These are phyloP conservation scores for Trichoderma parareesei DNA, from an alignment of 495 filamentous ascomycete species.

Conservation along the genomic window DNA sequence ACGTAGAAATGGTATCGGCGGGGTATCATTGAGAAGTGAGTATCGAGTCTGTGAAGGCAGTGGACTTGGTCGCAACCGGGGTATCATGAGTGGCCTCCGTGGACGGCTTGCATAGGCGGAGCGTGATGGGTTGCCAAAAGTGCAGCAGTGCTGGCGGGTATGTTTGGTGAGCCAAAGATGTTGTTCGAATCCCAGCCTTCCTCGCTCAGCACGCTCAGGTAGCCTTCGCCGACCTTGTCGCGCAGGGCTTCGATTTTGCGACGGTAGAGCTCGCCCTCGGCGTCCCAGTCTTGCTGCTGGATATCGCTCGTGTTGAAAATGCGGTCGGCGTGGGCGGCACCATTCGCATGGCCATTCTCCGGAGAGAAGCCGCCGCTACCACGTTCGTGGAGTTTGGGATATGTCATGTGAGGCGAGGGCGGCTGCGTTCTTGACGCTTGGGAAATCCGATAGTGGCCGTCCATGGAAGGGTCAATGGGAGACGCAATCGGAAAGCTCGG, in stretches of 20 bases:
- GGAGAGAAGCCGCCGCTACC: conserved; percentile 13
- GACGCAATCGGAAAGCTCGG: neutral
- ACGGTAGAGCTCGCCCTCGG: conserved; percentile 69
- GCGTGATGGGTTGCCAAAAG: conserved; percentile 36
- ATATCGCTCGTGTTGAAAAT: conserved; percentile 33
- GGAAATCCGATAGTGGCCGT: conserved; percentile 37
- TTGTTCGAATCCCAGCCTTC: conserved; percentile 47
- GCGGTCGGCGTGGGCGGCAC: conserved; percentile 30
- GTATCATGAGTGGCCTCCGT: conserved; percentile 34
- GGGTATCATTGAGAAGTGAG: conserved; percentile 9
- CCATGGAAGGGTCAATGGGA: conserved; percentile 14
- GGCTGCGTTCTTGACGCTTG: conserved; percentile 28
- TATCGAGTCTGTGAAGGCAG: neutral
- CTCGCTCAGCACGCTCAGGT: conserved; percentile 78
- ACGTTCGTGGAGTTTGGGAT: conserved; percentile 24
- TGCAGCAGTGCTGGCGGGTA: conserved; percentile 19
- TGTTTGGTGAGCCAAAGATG: conserved; percentile 3
- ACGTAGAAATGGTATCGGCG: neutral
- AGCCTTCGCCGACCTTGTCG: conserved; percentile 73
- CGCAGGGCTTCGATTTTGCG: conserved; percentile 79
- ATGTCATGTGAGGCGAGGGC: conserved; percentile 13
- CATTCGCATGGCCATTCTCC: conserved; percentile 39
- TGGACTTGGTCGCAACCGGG: neutral
- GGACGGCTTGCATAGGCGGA: conserved; percentile 40
- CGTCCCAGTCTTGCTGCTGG: conserved; percentile 52